Conservation (phyloP, 352 stramenopile genomes). For the Elongisporangium prolatum region DNA sequence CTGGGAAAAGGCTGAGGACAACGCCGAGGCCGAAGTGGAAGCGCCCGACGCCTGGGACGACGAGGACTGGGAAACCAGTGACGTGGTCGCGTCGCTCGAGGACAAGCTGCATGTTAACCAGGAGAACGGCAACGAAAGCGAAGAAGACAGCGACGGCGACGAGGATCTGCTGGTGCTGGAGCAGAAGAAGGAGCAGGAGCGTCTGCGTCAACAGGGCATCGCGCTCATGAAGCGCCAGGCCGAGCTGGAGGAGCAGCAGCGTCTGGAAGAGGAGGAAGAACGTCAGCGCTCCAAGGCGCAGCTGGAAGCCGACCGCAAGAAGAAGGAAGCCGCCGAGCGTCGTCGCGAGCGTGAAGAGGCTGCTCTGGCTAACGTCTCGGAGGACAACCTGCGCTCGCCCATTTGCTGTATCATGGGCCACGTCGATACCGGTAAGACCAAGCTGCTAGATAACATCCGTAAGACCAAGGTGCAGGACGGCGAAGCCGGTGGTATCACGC, state of each 20-base stretch:
- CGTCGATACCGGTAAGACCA: conserved; percentile 98
- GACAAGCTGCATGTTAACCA: conserved; percentile 69
- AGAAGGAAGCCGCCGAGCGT: conserved; percentile 68
- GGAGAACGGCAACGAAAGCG: conserved; percentile 19
- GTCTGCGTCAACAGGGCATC: conserved; percentile 87
- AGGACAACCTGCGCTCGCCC: conserved; percentile 96
- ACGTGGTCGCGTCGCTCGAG: conserved; percentile 72
- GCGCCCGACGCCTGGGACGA: conserved; percentile 79
- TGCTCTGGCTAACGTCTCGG: conserved; percentile 82
- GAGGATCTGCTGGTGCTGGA: conserved; percentile 94
- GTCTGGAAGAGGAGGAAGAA: conserved; percentile 52
- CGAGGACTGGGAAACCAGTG: conserved; percentile 78
- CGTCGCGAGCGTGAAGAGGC: conserved; percentile 65
- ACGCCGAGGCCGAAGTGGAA: conserved; percentile 38
- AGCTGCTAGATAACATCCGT: conserved; percentile 99
- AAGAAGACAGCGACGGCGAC: conserved; percentile 76
- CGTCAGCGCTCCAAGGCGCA: conserved; percentile 81
- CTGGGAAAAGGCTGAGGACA: conserved; percentile 50
- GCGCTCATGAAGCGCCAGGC: conserved; percentile 94
- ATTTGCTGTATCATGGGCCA: conserved; percentile 99
- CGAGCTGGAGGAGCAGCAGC: conserved; percentile 71
- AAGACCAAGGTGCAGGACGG: conserved; percentile 97
- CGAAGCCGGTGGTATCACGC: conserved; percentile 96
- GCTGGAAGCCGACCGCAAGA: conserved; percentile 79
- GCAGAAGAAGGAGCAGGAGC: conserved; percentile 93